Percentiles rank a stretch among this genome's conserved stretches.
Conservation (phyloP, 1,284 basidiomycete species). For the Pisolithus thermaeus region DNA sequence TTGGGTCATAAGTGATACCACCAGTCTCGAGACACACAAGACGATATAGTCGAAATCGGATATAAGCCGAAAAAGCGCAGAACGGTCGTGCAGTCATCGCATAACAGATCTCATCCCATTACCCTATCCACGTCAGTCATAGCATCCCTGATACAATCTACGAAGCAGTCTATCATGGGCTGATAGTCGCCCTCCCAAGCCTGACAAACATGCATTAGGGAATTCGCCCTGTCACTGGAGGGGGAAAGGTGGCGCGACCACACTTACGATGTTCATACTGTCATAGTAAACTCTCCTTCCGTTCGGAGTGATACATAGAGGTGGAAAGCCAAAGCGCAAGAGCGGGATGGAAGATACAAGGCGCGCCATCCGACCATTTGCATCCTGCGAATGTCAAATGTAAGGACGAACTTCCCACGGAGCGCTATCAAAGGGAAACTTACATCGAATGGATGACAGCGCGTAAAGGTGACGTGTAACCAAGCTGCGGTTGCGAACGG, state of each 20-base stretch:
- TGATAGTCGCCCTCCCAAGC: conserved; percentile 30
- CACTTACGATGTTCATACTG: conserved; percentile 30
- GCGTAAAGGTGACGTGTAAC: conserved; percentile 37
- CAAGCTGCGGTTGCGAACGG: conserved; percentile 41
- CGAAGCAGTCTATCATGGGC: conserved; percentile 27
- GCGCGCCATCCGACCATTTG: conserved; percentile 36
- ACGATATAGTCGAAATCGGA: neutral
- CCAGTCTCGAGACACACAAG: too few relatives aligned
- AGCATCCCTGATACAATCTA: conserved; percentile 21
- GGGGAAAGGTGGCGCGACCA: neutral
- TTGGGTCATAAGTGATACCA: too few relatives aligned
- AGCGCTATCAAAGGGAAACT: conserved; percentile 2
- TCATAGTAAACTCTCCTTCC: conserved; percentile 31
- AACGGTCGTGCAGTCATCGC: neutral
- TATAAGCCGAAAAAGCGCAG: neutral
- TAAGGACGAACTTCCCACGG: neutral
- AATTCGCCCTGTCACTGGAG: neutral
- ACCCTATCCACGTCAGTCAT: conserved; percentile 25
- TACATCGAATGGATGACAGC: conserved; percentile 42
- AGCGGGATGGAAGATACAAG: conserved; percentile 38
- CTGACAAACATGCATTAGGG: conserved; percentile 7
- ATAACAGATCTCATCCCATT: conserved; percentile 18
- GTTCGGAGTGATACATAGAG: conserved; percentile 30
- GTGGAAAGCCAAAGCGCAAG: conserved; percentile 34
- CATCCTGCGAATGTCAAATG: conserved; percentile 25